Evolutionary conservation across 352 stramenopile species (phyloP), one percentile per base, ranked within the genome.

Genomic region (Thraustotheca clavata): DNA sequence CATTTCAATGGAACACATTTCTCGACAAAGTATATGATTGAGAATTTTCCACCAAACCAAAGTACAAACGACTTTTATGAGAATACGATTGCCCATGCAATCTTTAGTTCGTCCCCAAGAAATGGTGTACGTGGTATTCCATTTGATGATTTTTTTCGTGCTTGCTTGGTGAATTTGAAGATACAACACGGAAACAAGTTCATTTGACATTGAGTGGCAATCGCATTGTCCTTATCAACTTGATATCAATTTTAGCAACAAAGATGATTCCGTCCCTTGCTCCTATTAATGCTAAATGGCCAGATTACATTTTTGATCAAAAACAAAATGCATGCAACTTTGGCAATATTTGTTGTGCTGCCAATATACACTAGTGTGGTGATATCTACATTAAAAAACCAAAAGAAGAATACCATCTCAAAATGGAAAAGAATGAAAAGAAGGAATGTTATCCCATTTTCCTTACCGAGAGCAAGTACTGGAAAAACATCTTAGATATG

Each of bases 91-190:
- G 62, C 67, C 52, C 70, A 75, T 54, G 43, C 41, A 11, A 67
- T 73, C 27, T 75, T 75, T 39, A 67, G 67, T 63, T 67, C 62
- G 1, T 75, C 68, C 4, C 49, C 62, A 67, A 69, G 57, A 68
- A 67, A 71, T 60, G 68, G 68, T 12, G 67, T 71, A 4, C 62
- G 39, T 54, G 67, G 67, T 31, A 72, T 71, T 39, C 6, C 36
- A 59, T 73, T 75, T 34, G 7, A 60, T 43, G 62, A 68, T 2
- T 75, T 75, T 26, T 71, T 16, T 1, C 57, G 4, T 38, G 38
- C 14, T 70, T 73, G 27, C 22, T 71, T 62, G 59, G 59, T 31
- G 59, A 61, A 40, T 67, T 62, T 63, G 24, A 52, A 52, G 46
- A 11, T 29, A 1, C 29, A n/a, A n/a, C 18, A 29, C 34, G 46